A percentile compares a stretch with the other conserved stretches of the same genome.
Evolutionary conservation across 176 grass and related monocot genomes (phyloP).

Genomic region (Oryza meridionalis): DNA sequence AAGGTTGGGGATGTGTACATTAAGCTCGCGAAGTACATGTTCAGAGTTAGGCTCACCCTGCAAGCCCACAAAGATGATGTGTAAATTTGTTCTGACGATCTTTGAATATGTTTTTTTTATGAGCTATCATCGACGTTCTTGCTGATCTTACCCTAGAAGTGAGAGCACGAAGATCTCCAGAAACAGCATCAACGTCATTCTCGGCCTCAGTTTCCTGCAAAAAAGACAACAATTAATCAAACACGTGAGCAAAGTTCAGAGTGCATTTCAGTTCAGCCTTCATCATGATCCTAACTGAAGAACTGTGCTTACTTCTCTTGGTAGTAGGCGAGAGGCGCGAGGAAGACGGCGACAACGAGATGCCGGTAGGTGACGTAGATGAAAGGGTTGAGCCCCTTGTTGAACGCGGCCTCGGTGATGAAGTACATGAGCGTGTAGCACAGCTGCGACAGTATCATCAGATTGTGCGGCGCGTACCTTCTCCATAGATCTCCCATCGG

Average conservation of each 20-base stretch:
- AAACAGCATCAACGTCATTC: slow-evolving; percentile 76
- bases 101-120: neutral
- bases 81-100: neutral
- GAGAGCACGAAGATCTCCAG: slow-evolving; percentile 78
- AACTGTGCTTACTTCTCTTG: slow-evolving; percentile 65
- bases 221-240: neutral
- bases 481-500: slow-evolving; percentile 17
- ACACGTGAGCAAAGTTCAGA: neutral
- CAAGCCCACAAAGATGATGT: slow-evolving; percentile 19
- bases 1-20: slow-evolving; percentile 90
- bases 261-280: neutral
- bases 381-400: slow-evolving; percentile 70
- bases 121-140: neutral
- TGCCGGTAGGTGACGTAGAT: slow-evolving; percentile 86
- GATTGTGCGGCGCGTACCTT: slow-evolving; percentile 67
- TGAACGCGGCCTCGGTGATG: slow-evolving; percentile 79
- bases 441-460: slow-evolving; percentile 74
- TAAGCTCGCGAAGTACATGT: slow-evolving; percentile 92
- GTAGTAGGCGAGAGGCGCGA: slow-evolving; percentile 79
- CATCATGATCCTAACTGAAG: neutral
- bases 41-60: slow-evolving; percentile 88
- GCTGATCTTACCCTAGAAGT: slow-evolving; percentile 69
- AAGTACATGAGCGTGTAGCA: slow-evolving; percentile 94
- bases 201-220: slow-evolving; percentile 68
- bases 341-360: slow-evolving; percentile 56